Evolutionary conservation across 768 basidiomycete species (phyloP), one percentile per base, ranked within the genome.

Genomic region (Amanita inopinata): DNA sequence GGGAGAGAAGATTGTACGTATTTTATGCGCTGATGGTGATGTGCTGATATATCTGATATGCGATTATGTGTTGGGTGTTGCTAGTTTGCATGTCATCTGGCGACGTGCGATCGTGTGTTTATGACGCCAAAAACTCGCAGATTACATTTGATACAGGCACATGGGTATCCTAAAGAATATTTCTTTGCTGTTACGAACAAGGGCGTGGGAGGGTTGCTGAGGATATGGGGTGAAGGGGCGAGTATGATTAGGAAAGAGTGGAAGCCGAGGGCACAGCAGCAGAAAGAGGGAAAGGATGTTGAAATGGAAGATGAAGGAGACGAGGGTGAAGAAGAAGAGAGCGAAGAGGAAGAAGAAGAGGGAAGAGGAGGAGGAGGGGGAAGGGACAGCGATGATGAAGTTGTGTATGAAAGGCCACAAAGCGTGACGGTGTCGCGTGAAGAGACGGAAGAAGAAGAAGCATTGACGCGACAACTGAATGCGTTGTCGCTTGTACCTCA

Each of bases 151-250:
- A 86, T 93, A 34, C 71, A 80, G 51, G 75, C 69, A 10, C 91
- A 94, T 52, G 76, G 71, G 38, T 94, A 83, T 55, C 89, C 90
- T 3, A 87, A 87, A 55, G 77, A 91, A 54, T 94, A 83, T 59
- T 93, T 89, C 61, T 94, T 93, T 57, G 76, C 84, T 14, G 82
- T 94, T 14, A 91, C 87, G 11, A 92, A 92, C 61, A 90, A 86
- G 56, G 91, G 91, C 15, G 77, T 91, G 9, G 88, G 87, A 9
- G 85, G 82, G 3, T 62, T 91, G 12, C 58, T 90, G 43, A 74
- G 76, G 56, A 74, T 66, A 53, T 90, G 86, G 84, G 88, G 88
- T 7, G 83, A 85, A 46, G 88, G 87, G 4, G 88, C 76, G 3
- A 88, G 83, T 51, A 67, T 91, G 63, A 66, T 90, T 40, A 70